phyloP scores from a whole-genome alignment of 768 basidiomycete genomes.

The Harrya chromipes region DNA sequence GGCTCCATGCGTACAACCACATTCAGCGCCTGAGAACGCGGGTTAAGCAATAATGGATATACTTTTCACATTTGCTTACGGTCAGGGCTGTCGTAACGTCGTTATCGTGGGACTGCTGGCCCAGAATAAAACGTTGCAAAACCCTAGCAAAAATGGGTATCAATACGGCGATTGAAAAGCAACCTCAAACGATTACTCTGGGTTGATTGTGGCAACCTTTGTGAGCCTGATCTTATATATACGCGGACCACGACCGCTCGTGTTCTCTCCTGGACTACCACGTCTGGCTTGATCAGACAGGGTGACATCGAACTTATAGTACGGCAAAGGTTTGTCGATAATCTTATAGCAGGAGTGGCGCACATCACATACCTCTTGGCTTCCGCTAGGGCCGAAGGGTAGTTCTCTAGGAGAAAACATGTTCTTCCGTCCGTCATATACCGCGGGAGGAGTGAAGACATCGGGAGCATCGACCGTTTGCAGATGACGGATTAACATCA shows the following conservation, averaged over 20 bases:
- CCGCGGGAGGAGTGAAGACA: slow-evolving; percentile 69
- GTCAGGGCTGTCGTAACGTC: slow-evolving; percentile 64
- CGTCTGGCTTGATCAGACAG: slow-evolving; percentile 40
- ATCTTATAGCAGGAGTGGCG: background rate
- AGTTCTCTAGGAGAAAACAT: slow-evolving; percentile 60
- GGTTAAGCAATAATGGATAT: background rate
- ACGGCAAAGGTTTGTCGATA: slow-evolving; percentile 6
- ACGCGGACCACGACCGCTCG: slow-evolving; percentile 47
- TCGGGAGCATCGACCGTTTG: slow-evolving; percentile 56
- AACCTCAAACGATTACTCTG: slow-evolving; percentile 37
- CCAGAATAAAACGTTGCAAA: slow-evolving; percentile 58
- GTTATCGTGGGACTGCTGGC: slow-evolving; percentile 67
- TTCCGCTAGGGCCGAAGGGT: slow-evolving; percentile 52
- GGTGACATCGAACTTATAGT: slow-evolving; percentile 56
- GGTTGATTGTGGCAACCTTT: slow-evolving; percentile 57
- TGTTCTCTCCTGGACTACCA: slow-evolving; percentile 32
- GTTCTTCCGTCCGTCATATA: slow-evolving; percentile 81
- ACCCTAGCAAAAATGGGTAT: slow-evolving; percentile 41
- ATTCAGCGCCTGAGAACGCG: slow-evolving; percentile 55
- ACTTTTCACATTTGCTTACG: slow-evolving; percentile 31
- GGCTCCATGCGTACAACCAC: slow-evolving; percentile 77
- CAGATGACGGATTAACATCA: slow-evolving; percentile 63
- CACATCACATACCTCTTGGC: slow-evolving; percentile 46
- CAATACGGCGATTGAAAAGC: slow-evolving; percentile 19
- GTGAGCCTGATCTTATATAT: slow-evolving; percentile 63